Evolutionary conservation across 1,139 yeast species (phyloP).

Genomic region (Pichia terricola): DNA sequence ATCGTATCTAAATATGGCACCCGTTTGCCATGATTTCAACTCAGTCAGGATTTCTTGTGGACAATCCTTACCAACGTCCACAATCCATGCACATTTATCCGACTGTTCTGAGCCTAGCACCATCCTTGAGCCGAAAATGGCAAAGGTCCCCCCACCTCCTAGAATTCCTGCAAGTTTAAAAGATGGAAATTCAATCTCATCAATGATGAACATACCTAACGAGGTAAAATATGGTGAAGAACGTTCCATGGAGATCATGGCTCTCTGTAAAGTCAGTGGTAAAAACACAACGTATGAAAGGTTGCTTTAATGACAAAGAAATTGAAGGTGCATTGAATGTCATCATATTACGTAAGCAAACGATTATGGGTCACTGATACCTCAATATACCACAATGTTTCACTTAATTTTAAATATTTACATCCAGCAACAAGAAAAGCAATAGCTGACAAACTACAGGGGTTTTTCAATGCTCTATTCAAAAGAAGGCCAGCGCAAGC

Average conservation of each 20-base stretch:
- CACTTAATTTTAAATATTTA: too few relatives aligned
- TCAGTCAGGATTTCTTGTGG: slow-evolving; percentile 40
- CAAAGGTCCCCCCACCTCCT: slow-evolving; percentile 90
- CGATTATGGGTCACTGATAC: too few relatives aligned
- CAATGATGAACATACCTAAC: slow-evolving; percentile 88
- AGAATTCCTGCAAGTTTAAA: slow-evolving; percentile 45
- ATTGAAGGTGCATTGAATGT: background rate
- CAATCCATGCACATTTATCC: slow-evolving; percentile 48
- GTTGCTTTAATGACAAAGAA: background rate
- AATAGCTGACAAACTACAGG: too few relatives aligned
- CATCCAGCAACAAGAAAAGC: too few relatives aligned
- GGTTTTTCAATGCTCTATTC: too few relatives aligned
- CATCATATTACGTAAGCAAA: too few relatives aligned
- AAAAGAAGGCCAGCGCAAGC: too few relatives aligned
- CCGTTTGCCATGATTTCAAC: slow-evolving; percentile 54
- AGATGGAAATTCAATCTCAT: slow-evolving; percentile 59
- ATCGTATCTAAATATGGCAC: slow-evolving; percentile 45
- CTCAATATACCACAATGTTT: too few relatives aligned
- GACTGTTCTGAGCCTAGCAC: slow-evolving; percentile 33
- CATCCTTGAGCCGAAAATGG: slow-evolving; percentile 66
- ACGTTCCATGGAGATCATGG: background rate
- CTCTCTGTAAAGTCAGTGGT: background rate
- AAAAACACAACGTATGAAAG: background rate
- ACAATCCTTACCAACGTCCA: slow-evolving; percentile 76
- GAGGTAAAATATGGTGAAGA: slow-evolving; percentile 38